Evolutionary conservation across 768 basidiomycete species (phyloP).

Genomic region (Gyrodon lividus): DNA sequence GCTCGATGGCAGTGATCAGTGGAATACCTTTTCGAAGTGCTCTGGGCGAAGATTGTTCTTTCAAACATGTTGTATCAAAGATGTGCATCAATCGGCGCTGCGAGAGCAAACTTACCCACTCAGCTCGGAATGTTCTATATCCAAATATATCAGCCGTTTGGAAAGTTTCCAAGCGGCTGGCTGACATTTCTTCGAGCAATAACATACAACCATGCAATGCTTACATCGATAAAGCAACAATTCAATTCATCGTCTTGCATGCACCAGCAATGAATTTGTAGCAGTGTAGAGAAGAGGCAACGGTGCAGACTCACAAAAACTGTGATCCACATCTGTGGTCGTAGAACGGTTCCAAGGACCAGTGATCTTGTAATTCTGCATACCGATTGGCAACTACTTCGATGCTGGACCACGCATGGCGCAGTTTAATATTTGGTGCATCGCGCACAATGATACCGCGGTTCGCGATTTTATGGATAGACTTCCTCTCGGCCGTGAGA

Average conservation of each 20-base stretch:
- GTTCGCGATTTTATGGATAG: not conserved
- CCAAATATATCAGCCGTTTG: not conserved
- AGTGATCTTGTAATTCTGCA: not conserved
- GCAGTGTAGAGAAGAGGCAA: not conserved
- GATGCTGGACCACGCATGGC: not conserved
- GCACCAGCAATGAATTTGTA: not conserved
- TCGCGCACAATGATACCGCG: not conserved
- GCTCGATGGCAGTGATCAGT: not conserved
- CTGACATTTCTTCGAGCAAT: slow-evolving; percentile 1
- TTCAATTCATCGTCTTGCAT: not conserved
- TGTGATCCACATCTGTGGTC: not conserved
- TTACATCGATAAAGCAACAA: not conserved
- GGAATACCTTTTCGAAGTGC: not conserved
- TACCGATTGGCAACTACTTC: not conserved
- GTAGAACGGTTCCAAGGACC: not conserved
- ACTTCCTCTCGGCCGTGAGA: not conserved
- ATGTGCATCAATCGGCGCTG: not conserved
- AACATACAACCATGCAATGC: not conserved
- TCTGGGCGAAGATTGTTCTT: not conserved
- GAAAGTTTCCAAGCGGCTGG: not conserved
- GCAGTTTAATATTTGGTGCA: not conserved
- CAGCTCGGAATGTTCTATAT: not conserved
- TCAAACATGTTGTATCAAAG: not conserved
- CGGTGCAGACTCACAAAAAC: not conserved
- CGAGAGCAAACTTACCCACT: not conserved